Evolutionary conservation across 495 filamentous ascomycete species (phyloP).

Genomic region (Wilcoxina mikolae): DNA sequence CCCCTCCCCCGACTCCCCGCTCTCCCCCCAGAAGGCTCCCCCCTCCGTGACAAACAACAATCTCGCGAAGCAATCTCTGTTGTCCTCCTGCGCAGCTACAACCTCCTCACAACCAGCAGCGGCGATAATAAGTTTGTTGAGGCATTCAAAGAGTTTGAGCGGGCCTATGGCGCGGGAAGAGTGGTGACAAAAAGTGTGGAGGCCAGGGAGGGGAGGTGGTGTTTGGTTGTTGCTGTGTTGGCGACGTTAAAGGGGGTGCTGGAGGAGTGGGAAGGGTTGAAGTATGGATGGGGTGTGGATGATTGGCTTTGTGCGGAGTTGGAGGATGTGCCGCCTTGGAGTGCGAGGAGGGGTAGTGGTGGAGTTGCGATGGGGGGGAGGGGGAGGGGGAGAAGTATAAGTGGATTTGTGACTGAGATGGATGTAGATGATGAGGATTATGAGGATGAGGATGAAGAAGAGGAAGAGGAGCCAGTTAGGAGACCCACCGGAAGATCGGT

Average conservation of each 20-base stretch:
- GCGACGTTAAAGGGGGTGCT: background rate
- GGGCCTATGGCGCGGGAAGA: constrained; percentile 1
- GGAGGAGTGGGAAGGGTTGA: background rate
- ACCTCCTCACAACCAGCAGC: background rate
- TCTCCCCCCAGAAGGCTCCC: constrained; percentile 1
- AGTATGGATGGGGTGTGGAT: constrained; percentile 4
- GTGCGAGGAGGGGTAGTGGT: background rate
- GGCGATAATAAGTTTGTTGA: background rate
- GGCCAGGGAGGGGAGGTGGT: constrained; percentile 3
- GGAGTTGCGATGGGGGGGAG: too few relatives aligned
- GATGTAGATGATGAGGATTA: too few relatives aligned
- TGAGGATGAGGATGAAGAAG: too few relatives aligned
- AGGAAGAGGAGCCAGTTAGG: too few relatives aligned
- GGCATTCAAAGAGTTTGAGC: constrained; percentile 6
- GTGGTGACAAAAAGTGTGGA: constrained; percentile 5
- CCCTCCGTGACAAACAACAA: background rate
- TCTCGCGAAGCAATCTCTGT: background rate
- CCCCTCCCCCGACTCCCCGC: background rate
- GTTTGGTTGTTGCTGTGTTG: background rate
- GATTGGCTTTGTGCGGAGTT: constrained; percentile 8
- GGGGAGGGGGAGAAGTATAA: too few relatives aligned
- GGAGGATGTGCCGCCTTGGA: background rate
- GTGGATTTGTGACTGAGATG: too few relatives aligned
- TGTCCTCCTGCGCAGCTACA: constrained; percentile 1
- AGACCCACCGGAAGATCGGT: too few relatives aligned